A percentile compares a stretch with the other conserved stretches of the same genome.
Conservation (phyloP, 768 basidiomycete genomes). For the Hypholoma sublateritium region DNA sequence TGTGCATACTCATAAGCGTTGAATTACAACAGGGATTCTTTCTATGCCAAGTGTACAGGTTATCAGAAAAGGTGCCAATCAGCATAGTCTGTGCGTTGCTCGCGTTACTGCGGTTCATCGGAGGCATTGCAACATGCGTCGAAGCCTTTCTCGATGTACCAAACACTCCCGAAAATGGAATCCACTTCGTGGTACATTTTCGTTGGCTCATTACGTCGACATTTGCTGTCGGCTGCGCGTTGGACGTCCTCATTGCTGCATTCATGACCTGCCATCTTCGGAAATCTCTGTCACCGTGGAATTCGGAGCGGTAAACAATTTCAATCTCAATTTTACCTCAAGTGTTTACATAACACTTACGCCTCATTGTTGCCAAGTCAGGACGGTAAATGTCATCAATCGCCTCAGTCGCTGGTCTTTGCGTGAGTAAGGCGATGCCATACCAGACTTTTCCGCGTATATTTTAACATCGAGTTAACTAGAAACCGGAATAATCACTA, state of each 20-base stretch:
- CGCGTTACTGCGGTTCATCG: slow-evolving; percentile 12
- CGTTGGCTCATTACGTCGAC: slow-evolving; percentile 17
- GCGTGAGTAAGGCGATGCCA: slow-evolving; percentile 2
- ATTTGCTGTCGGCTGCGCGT: slow-evolving; percentile 10
- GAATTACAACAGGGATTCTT: slow-evolving; percentile 9
- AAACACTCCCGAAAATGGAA: slow-evolving; percentile 7
- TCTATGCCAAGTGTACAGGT: slow-evolving; percentile 8
- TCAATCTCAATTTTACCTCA: neutral
- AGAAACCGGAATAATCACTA: slow-evolving; percentile 17
- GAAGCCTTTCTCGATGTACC: slow-evolving; percentile 15
- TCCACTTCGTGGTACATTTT: slow-evolving; percentile 7
- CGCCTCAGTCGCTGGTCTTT: slow-evolving; percentile 16
- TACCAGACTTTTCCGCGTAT: neutral
- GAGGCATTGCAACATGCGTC: slow-evolving; percentile 6
- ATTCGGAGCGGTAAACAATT: slow-evolving; percentile 8
- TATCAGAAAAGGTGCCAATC: slow-evolving; percentile 4
- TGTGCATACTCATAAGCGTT: no score
- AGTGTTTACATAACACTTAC: neutral
- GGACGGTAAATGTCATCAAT: slow-evolving; percentile 14
- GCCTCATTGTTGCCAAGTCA: neutral
- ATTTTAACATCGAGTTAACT: neutral
- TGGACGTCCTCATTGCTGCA: slow-evolving; percentile 13
- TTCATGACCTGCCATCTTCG: slow-evolving; percentile 12
- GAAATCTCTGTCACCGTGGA: slow-evolving; percentile 7
- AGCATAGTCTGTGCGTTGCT: slow-evolving; percentile 4